A percentile compares a stretch with the other conserved stretches of the same genome.
Evolutionary conservation across 345 rosid species (phyloP).

Genomic region (Boechera stricta): DNA sequence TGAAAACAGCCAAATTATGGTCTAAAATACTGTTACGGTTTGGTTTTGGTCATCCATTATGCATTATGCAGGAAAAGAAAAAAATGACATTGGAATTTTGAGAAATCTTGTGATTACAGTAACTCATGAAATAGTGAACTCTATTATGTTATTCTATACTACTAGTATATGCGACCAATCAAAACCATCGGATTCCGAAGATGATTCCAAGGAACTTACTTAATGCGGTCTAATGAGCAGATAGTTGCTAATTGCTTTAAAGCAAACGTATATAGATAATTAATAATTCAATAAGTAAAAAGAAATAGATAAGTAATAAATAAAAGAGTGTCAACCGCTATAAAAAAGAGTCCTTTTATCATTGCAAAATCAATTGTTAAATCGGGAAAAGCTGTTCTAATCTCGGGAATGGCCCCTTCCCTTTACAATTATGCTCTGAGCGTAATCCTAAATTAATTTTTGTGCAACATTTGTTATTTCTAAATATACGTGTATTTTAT

Average conservation of each 20-base stretch:
- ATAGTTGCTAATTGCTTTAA: conserved; percentile 23
- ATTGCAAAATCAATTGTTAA: conserved; percentile 25
- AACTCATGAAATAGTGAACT: neutral
- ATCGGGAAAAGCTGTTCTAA: conserved; percentile 39
- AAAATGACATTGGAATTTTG: too few relatives aligned
- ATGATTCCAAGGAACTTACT: conserved; percentile 26
- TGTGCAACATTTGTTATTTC: neutral
- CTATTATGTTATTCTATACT: neutral
- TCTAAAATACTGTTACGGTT: too few relatives aligned
- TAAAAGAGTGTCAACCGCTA: neutral
- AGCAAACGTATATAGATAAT: neutral
- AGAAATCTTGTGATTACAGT: neutral
- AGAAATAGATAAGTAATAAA: neutral
- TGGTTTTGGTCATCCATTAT: too few relatives aligned
- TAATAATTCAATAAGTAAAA: conserved; percentile 12
- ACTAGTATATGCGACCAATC: conserved; percentile 17
- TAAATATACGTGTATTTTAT: neutral
- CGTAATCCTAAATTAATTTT: conserved; percentile 41
- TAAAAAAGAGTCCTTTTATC: conserved; percentile 25
- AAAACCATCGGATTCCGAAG: neutral
- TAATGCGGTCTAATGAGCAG: conserved; percentile 30
- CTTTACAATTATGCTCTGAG: conserved; percentile 53
- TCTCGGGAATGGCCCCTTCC: conserved; percentile 42
- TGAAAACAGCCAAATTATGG: too few relatives aligned
- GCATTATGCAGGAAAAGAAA: too few relatives aligned